phyloP scores from a whole-genome alignment of 1,284 basidiomycete genomes.

The Moniliella sp. region DNA sequence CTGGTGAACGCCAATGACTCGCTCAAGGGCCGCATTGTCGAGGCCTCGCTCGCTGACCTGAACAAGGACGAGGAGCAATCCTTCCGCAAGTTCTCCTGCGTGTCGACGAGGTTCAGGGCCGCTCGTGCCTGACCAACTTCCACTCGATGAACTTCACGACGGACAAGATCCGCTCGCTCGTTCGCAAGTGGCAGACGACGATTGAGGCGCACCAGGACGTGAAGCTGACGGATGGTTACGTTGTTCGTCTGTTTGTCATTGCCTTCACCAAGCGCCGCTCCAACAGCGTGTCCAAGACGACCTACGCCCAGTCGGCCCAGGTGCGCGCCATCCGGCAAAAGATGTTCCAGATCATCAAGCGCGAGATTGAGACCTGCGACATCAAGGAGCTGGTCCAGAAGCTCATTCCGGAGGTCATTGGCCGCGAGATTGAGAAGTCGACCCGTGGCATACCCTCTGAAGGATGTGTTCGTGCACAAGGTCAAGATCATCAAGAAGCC shows the following conservation, averaged over 20 bases:
- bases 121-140: slow-evolving; percentile 98
- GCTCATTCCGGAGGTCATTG: slow-evolving; percentile 96
- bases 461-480: slow-evolving; percentile 83
- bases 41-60: slow-evolving; percentile 87
- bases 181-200: slow-evolving; percentile 98
- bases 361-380: slow-evolving; percentile 84
- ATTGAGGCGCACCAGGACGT: slow-evolving; percentile 98
- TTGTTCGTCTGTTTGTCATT: slow-evolving; percentile 92
- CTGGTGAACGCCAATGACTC: slow-evolving; percentile 98
- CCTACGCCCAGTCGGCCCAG: slow-evolving; percentile 86
- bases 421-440: slow-evolving; percentile 98
- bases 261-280: slow-evolving; percentile 94
- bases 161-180: slow-evolving; percentile 97
- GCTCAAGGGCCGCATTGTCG: slow-evolving; percentile 85
- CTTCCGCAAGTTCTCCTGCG: slow-evolving; percentile 98
- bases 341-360: slow-evolving; percentile 99
- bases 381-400: slow-evolving; percentile 85
- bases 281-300: slow-evolving; percentile 94
- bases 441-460: slow-evolving; percentile 77
- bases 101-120: slow-evolving; percentile 91
- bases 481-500: slow-evolving; percentile 76
- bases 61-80: slow-evolving; percentile 99
- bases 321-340: slow-evolving; percentile 93
- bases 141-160: slow-evolving; percentile 99
- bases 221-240: slow-evolving; percentile 97